Percentiles rank a stretch among this genome's conserved stretches.
These are phyloP conservation scores for Yamadazyma kanchanaburiensis DNA, from an alignment of 1,139 yeast species.

Conservation along the genomic window DNA sequence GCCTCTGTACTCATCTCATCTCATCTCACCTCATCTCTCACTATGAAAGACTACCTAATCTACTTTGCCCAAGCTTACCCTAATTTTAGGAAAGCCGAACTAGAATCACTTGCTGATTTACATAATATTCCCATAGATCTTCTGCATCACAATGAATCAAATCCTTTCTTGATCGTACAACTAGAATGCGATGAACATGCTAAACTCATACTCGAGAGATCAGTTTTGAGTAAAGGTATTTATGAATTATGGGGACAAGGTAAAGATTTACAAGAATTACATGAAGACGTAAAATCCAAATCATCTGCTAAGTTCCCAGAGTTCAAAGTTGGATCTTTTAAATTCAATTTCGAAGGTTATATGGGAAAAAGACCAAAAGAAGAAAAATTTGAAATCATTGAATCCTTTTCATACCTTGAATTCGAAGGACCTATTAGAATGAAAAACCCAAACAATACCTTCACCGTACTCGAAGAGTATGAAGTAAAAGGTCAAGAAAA, in stretches of 20 bases:
- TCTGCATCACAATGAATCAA: slow-evolving; percentile 50
- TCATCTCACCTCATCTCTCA: too few species aligned
- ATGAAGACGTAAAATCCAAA: slow-evolving; percentile 42
- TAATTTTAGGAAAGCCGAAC: slow-evolving; percentile 75
- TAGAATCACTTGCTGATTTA: slow-evolving; percentile 77
- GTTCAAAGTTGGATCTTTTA: slow-evolving; percentile 55
- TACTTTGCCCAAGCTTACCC: slow-evolving; percentile 84
- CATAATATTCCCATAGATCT: slow-evolving; percentile 58
- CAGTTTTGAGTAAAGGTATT: slow-evolving; percentile 70
- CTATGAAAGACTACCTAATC: slow-evolving; percentile 61
- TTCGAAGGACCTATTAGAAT: slow-evolving; percentile 76
- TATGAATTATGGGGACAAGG: slow-evolving; percentile 89
- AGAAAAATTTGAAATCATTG: slow-evolving; percentile 62
- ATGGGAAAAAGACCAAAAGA: slow-evolving; percentile 60
- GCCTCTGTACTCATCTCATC: too few species aligned
- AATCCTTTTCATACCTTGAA: slow-evolving; percentile 65
- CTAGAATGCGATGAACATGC: slow-evolving; percentile 71
- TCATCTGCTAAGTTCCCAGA: slow-evolving; percentile 24
- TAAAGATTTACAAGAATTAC: slow-evolving; percentile 50
- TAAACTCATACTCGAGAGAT: slow-evolving; percentile 54
- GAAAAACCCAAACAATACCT: slow-evolving; percentile 74
- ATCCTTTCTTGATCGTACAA: slow-evolving; percentile 71
- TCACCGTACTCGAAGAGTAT: slow-evolving; percentile 75
- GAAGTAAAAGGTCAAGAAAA: slow-evolving; percentile 47
- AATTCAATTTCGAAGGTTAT: slow-evolving; percentile 76